These are phyloP conservation scores for Pseudogymnoascus sp. DNA, from an alignment of 2,329 filamentous ascomycete genomes.

Conservation along the genomic window DNA sequence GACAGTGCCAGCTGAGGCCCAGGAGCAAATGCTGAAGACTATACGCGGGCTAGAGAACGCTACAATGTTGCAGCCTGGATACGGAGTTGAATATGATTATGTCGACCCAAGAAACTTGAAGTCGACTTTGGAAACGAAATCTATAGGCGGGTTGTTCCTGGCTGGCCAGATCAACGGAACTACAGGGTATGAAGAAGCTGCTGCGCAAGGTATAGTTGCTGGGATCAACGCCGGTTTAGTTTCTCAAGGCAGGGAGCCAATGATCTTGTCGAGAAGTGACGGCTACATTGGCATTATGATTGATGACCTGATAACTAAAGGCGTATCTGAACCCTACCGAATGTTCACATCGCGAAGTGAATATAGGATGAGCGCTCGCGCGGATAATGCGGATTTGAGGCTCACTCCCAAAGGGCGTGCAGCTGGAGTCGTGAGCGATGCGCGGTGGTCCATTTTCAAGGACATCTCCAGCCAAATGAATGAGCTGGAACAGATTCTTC, in stretches of 20 bases:
- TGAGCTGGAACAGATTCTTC: slow-evolving; percentile 54
- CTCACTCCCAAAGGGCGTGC: slow-evolving; percentile 69
- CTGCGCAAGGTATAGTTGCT: slow-evolving; percentile 83
- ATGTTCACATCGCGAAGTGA: slow-evolving; percentile 98
- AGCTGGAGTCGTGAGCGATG: slow-evolving; percentile 70
- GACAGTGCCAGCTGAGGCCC: slow-evolving; percentile 84
- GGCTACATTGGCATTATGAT: slow-evolving; percentile 99
- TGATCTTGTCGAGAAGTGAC: slow-evolving; percentile 70
- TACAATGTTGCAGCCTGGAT: slow-evolving; percentile 86
- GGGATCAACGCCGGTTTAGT: slow-evolving; percentile 90
- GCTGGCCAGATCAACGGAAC: slow-evolving; percentile 98
- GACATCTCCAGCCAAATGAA: slow-evolving; percentile 59
- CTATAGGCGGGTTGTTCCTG: slow-evolving; percentile 78
- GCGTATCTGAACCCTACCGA: slow-evolving; percentile 90
- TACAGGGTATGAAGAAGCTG: slow-evolving; percentile 95
- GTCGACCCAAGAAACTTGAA: slow-evolving; percentile 84
- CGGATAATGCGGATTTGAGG: slow-evolving; percentile 87
- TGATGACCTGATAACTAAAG: slow-evolving; percentile 93
- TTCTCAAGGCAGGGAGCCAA: slow-evolving; percentile 53
- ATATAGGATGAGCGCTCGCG: slow-evolving; percentile 83
- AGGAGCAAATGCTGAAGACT: slow-evolving; percentile 75
- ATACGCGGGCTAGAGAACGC: slow-evolving; percentile 83
- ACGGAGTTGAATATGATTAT: slow-evolving; percentile 98
- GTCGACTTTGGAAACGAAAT: slow-evolving; percentile 88
- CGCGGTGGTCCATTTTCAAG: slow-evolving; percentile 63